Evolutionary conservation across 768 basidiomycete genomes (phyloP), one percentile per base, ranked within the genome.

Genomic region (Polyporus arcularius): DNA sequence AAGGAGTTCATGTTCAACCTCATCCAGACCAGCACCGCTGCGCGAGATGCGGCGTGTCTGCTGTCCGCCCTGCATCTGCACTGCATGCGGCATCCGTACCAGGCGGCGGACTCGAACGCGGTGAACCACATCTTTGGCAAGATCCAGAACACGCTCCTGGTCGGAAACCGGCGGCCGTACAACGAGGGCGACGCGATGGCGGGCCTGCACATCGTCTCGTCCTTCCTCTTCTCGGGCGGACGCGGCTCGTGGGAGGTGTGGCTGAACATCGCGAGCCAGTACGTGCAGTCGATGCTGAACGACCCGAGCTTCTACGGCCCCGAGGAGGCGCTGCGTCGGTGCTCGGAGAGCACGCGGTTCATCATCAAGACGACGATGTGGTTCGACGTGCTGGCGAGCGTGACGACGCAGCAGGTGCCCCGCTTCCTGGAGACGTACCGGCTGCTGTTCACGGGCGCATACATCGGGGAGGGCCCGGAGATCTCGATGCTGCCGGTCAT

Each of bases 291-390:
- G 39, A 67, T 87, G 21, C 78, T 92, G 55, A 62, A 76, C 35
- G 68, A 76, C 59, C 66, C 70, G 15, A 66, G 59, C 4, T 79
- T 68, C 65, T 66, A 67, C 35, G 77, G 79, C 28, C 78, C 81
- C 9, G 74, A 75, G 55, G 76, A 78, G 50, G 79, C 80, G 7
- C 77, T 90, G 12, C 59, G 76, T 38, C 57, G 62, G 15, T 85
- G 82, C 65, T 64, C 69, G 21, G 80, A 78, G 78, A 84, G 77
- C 74, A 80, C 76, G 71, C 82, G 75, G 40, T 92, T 92, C 73
- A 86, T 93, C 70, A 80, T 92, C 74, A 91, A 91, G 73, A 88
- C 91, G 30, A 85, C 89, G 15, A 85, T 93, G 57, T 94, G 92
- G 92, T 92, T 93, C 71, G 92, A 94, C 70, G 89, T 93, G 39